Base-by-base conservation (phyloP, 129 eudicot species). In the Lonicera japonica region DNA sequence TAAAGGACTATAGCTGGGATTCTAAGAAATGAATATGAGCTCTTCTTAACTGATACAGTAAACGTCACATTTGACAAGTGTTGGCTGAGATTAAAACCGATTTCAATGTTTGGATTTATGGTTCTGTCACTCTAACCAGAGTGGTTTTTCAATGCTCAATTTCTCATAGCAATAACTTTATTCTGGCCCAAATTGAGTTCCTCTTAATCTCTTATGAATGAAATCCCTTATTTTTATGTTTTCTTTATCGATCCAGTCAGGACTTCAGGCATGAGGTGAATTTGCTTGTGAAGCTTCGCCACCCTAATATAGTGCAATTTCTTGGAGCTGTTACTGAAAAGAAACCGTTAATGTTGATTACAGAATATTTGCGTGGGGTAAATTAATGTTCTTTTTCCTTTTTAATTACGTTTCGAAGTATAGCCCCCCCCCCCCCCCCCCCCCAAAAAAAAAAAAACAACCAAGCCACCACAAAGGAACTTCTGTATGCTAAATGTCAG, bases 191-290 rank as follows among this genome's bases (percentile, higher is more conserved):
- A 14, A 2, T 43, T 10, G 14, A 60, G 25, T 60, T 60, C 36
- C 15, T 22, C 17, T 8, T n/a, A n/a, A 10, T 11, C 23, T 56
- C 9, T 23, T 15, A 1, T 2, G 21, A 38, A 24, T 60, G 5
- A 19, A 11, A 13, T 36, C 13, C 45, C 25, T 60, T 21, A 54
- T 6, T 21, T 74, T 76, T 58, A 21, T 29, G 36, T 70, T 65
- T 60, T 22, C 11, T 23, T 56, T 77, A 4, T 61, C 60, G 58
- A 61, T 71, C 39, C 87, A 94, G 99, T 65, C 99, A 94, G 86
- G 95, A 94, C 80, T 94, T 94, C 81, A 83, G 96, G 86, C 99
- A 94, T 41, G 99, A 94, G 82, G 99, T 94, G 72, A 88, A 85
- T 73, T 79, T 94, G 90, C 96, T 94, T 60, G 99, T 94, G 79